A percentile compares a stretch with the other conserved stretches of the same genome.
Evolutionary conservation across 257 asterid species (phyloP).

Genomic region (Capsicum pubescens): DNA sequence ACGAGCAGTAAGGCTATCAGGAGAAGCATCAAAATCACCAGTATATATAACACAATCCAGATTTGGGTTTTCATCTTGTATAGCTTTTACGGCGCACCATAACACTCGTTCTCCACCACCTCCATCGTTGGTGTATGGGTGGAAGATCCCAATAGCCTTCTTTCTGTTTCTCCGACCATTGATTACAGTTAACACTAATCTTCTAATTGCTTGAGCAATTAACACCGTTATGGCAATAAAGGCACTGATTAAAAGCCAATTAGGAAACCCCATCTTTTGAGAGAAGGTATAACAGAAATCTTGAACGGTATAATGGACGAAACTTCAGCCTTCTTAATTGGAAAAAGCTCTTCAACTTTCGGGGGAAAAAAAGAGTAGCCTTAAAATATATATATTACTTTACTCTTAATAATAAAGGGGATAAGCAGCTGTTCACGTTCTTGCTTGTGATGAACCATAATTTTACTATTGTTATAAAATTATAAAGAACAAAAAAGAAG

Average conservation of each 20-base stretch:
- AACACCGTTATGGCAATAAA: conserved; percentile 18
- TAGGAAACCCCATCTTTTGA: background rate
- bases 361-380: no score
- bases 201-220: conserved; percentile 8
- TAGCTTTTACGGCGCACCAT: conserved; percentile 96
- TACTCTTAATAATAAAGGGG: no score
- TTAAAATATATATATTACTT: no score
- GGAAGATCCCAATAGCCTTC: conserved; percentile 75
- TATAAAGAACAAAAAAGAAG: no score
- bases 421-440: no score
- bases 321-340: no score
- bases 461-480: no score
- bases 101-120: conserved; percentile 99
- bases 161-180: conserved; percentile 50
- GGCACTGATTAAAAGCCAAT: conserved; percentile 19
- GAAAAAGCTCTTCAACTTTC: no score
- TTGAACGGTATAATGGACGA: no score
- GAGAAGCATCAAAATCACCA: conserved; percentile 87
- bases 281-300: background rate
- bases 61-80: conserved; percentile 79
- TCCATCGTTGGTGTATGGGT: conserved; percentile 94
- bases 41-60: conserved; percentile 82
- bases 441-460: no score
- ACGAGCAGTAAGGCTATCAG: conserved; percentile 67
- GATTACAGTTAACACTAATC: conserved; percentile 33